Evolutionary conservation across 306 rosid species (phyloP).

Genomic region (Ormosia emarginata): DNA sequence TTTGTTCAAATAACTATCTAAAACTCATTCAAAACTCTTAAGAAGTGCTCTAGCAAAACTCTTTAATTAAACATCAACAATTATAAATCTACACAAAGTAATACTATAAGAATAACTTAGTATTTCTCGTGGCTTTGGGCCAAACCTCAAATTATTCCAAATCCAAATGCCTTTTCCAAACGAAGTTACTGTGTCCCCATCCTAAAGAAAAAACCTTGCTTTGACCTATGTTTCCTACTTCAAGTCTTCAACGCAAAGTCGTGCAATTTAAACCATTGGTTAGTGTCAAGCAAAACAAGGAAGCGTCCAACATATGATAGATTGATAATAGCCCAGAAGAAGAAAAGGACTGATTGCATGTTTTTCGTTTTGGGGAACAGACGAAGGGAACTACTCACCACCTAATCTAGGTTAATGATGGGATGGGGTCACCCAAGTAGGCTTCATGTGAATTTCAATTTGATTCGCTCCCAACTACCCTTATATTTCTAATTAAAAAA

Average conservation of each 20-base stretch:
- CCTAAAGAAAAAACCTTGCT: not conserved
- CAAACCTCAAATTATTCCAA: not conserved
- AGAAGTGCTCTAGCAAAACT: too few species aligned
- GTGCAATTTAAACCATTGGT: not conserved
- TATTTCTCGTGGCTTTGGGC: not conserved
- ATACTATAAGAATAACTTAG: too few species aligned
- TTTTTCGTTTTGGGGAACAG: not conserved
- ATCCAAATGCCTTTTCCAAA: not conserved
- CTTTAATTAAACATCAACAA: too few species aligned
- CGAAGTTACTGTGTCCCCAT: not conserved
- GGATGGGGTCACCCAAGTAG: not conserved
- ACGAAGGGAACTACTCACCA: not conserved
- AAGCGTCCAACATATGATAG: not conserved
- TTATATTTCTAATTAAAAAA: not conserved
- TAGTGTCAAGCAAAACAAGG: not conserved
- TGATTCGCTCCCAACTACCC: not conserved
- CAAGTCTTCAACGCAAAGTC: not conserved
- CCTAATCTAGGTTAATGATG: not conserved
- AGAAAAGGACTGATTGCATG: constrained; percentile 9
- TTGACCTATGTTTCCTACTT: not conserved
- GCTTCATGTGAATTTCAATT: not conserved
- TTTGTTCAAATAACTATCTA: too few species aligned
- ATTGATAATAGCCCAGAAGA: not conserved
- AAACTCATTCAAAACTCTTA: too few species aligned
- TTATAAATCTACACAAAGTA: too few species aligned